Percentiles rank a stretch among this genome's conserved stretches.
Evolutionary conservation across 192 early-diverging fungal species (phyloP).

Genomic region (Obelidium mucronatum): DNA sequence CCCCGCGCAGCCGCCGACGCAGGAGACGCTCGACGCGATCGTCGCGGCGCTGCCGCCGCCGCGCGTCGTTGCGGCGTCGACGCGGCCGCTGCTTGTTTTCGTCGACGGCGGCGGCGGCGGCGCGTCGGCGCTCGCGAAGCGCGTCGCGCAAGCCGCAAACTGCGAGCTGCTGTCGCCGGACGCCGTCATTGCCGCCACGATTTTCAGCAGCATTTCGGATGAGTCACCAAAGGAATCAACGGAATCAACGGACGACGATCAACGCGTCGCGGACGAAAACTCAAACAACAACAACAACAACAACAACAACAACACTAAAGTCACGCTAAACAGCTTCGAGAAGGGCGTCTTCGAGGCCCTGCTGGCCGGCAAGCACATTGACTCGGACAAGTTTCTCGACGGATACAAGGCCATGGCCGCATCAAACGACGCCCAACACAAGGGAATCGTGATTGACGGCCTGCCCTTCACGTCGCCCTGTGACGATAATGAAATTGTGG

Average conservation of each 20-base stretch:
- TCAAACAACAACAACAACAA: not conserved
- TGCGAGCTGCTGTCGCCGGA: constrained; percentile 44
- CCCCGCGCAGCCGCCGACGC: constrained; percentile 27
- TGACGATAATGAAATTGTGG: not conserved
- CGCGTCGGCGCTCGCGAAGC: constrained; percentile 44
- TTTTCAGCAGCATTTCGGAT: not conserved
- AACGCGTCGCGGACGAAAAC: constrained; percentile 10
- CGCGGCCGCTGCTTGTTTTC: constrained; percentile 49
- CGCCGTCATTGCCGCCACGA: constrained; percentile 9
- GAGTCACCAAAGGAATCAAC: not conserved
- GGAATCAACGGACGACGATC: not conserved
- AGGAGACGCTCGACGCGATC: constrained; percentile 5
- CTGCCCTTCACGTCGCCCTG: constrained; percentile 29
- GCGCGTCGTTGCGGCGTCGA: not conserved
- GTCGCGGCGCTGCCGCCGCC: constrained; percentile 36
- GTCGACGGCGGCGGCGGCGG: constrained; percentile 54
- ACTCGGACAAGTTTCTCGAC: constrained; percentile 29
- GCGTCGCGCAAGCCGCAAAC: constrained; percentile 39
- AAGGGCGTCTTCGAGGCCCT: constrained; percentile 24
- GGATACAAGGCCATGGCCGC: constrained; percentile 19
- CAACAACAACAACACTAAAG: not conserved
- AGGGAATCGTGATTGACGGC: constrained; percentile 48
- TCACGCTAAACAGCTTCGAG: not conserved
- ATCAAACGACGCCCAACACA: constrained; percentile 36
- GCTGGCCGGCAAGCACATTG: constrained; percentile 29